Conservation (phyloP, 2,329 filamentous ascomycete species). For the Cladophialophora immunda region DNA sequence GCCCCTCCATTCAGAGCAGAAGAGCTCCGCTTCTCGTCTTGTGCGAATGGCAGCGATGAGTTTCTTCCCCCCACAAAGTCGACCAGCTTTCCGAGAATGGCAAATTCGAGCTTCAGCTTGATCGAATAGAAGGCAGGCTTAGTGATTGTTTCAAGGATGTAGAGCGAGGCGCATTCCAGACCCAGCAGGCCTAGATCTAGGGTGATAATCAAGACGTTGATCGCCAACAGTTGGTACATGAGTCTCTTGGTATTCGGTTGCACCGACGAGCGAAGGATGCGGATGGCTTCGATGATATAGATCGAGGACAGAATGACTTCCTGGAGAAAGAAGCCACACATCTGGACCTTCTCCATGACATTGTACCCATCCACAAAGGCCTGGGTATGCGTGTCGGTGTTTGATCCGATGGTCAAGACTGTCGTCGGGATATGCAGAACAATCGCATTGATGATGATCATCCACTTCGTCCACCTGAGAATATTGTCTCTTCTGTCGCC, state of each 20-base stretch:
- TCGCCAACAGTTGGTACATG: constrained; percentile 59
- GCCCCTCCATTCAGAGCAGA: constrained; percentile 25
- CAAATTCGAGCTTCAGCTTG: constrained; percentile 61
- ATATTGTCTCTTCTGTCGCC: constrained; percentile 47
- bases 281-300: constrained; percentile 64
- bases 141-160: constrained; percentile 57
- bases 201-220: constrained; percentile 59
- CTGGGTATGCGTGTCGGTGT: constrained; percentile 38
- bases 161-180: constrained; percentile 54
- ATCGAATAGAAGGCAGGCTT: constrained; percentile 59
- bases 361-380: constrained; percentile 51
- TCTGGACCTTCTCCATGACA: constrained; percentile 64
- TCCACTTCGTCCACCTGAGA: constrained; percentile 52
- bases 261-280: constrained; percentile 58
- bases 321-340: constrained; percentile 65
- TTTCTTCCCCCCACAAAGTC: constrained; percentile 46
- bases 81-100: constrained; percentile 56
- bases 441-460: constrained; percentile 58
- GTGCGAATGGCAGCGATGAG: constrained; percentile 16
- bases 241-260: constrained; percentile 54
- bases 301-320: constrained; percentile 63
- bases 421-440: constrained; percentile 57
- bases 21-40: constrained; percentile 22
- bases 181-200: constrained; percentile 56
- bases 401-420: constrained; percentile 55